Evolutionary conservation across 2,329 filamentous ascomycete species (phyloP).

Genomic region (Ceratocystis cubensis): DNA sequence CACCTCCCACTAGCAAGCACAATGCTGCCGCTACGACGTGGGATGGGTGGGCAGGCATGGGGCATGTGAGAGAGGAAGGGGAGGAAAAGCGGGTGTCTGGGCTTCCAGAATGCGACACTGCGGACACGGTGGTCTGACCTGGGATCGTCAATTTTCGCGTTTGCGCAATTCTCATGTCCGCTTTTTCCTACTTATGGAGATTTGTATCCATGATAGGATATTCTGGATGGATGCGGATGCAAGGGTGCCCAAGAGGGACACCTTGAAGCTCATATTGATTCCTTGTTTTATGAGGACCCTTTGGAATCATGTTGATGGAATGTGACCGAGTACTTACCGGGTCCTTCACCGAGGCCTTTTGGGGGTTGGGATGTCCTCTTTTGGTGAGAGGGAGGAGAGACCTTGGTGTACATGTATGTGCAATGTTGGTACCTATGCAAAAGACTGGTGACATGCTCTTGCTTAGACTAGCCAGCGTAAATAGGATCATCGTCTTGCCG

Average conservation of each 20-base stretch:
- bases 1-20: background rate
- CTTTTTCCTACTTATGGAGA: background rate
- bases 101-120: background rate
- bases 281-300: background rate
- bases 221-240: background rate
- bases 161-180: background rate
- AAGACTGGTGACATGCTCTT: background rate
- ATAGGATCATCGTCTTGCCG: background rate
- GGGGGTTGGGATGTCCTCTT: background rate
- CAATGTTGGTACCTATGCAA: background rate
- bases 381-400: background rate
- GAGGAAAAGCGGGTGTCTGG: background rate
- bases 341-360: background rate
- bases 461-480: background rate
- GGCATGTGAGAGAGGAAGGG: background rate
- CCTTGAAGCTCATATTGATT: background rate
- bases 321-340: background rate
- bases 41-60: background rate
- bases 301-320: background rate
- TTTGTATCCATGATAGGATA: background rate
- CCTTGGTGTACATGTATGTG: background rate
- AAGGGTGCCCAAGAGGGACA: slow-evolving; percentile 7
- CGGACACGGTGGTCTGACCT: slow-evolving; percentile 4
- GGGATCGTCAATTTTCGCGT: background rate
- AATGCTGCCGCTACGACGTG: too few species aligned